Evolutionary conservation across 805 yeast species (phyloP), one percentile per base, ranked within the genome.

Genomic region (Dipodascus geniculatus): DNA sequence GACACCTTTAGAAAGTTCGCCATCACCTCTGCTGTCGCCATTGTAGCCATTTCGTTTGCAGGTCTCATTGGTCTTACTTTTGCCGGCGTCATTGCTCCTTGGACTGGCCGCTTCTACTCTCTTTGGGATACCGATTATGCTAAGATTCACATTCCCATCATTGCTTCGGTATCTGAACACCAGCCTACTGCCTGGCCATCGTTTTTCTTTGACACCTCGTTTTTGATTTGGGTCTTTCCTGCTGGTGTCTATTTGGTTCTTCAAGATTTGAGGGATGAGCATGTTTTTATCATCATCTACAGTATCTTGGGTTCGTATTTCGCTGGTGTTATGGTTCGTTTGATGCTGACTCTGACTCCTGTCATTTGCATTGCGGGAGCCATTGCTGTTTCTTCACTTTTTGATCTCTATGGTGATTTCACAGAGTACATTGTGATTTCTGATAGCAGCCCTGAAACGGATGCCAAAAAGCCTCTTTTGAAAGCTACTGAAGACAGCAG

Each of bases 131-230:
- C 99, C 3, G 85, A 79, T 68, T 93, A 95, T 65, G 99, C 99
- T 58, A 91, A 90, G 74, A 86, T 93, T 60, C 99, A 93, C 68
- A 93, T 93, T 64, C 99, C 99, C 48, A 93, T 93, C 67, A 93
- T 93, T 71, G 99, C 99, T 1, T 90, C 97, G 2, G 99, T 93
- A 42, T 87, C 96, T 14, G 99, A 93, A 74, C 99, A 93, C 75
- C 99, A 93, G 76, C 99, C 99, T 56, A 91, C 98, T n/a, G 96
- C 99, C 2, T 93, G 99, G 99, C 96, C 98, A 9, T 82, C 97
- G 14, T 95, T 93, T 69, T 93, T 88, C 79, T 87, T 91, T 68
- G 99, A 93, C 69, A 83, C 93, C 52, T 87, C 82, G 63, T 80
- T 91, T 76, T 76, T 93, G 71, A 87, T 91, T 63, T 93, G 99